phyloP scores from a whole-genome alignment of 306 rosid species.

The Vicia faba region DNA sequence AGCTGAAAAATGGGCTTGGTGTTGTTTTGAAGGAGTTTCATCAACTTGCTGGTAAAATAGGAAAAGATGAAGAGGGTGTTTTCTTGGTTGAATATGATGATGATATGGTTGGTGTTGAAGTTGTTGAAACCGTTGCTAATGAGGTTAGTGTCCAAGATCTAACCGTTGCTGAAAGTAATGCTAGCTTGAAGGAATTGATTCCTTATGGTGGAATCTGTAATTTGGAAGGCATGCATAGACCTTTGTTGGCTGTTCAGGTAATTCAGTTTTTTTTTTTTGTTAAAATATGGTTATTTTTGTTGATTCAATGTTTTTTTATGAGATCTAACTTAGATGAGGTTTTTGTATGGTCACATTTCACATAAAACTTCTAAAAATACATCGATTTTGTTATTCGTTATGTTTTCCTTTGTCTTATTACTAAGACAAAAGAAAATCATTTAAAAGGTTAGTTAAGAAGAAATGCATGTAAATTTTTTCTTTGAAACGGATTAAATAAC shows the following conservation, averaged over 20 bases:
- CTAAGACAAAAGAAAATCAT: too few relatives aligned
- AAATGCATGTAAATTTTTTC: not conserved
- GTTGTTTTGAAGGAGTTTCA: conserved; percentile 68
- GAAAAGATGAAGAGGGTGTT: conserved; percentile 86
- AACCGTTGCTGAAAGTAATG: conserved; percentile 59
- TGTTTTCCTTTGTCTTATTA: not conserved
- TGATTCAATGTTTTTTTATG: not conserved
- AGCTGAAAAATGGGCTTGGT: conserved; percentile 65
- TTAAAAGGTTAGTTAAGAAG: not conserved
- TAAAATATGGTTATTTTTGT: not conserved
- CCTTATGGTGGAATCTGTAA: conserved; percentile 73
- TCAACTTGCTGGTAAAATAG: conserved; percentile 83
- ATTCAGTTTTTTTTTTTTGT: not conserved
- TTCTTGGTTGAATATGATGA: conserved; percentile 79
- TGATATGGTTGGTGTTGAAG: conserved; percentile 69
- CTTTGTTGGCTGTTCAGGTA: conserved; percentile 86
- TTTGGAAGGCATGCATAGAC: conserved; percentile 83
- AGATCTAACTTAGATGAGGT: conserved; percentile 20
- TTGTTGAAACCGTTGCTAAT: conserved; percentile 63
- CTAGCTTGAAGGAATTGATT: conserved; percentile 58
- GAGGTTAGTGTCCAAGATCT: conserved; percentile 63
- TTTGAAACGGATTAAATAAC: not conserved
- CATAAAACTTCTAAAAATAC: not conserved
- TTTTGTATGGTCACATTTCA: conserved; percentile 3
- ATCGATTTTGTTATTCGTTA: conserved; percentile 1